Evolutionary conservation across 169 alveolate genomes (phyloP), one percentile per base, ranked within the genome.

Genomic region (Plasmodium berghei): DNA sequence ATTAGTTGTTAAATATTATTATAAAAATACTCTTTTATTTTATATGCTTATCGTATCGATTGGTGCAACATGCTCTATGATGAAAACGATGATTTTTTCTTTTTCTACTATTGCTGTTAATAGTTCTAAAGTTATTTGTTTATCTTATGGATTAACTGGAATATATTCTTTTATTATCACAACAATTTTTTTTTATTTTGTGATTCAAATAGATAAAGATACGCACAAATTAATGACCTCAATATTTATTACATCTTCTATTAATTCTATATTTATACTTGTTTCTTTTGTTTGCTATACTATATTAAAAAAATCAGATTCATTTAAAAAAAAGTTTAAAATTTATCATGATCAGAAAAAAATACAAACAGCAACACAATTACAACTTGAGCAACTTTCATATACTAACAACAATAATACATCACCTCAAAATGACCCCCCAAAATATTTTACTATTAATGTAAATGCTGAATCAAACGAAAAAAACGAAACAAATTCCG

Each of bases 141-240:
- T 80, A 46, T 80, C 90, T 12, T 80, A 80, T 56, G 90, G 90
- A 40, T 18, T 80, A 61, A 80, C 90, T 46, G 90, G 90, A 20
- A 80, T 80, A 56, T 80, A 80, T 12, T 80, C 83, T 28, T 54
- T 80, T 52, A 40, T 66, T 18, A 49, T 80, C 18, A 80, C 83
- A 1, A 20, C 90, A 0, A 66, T 71, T 5, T 80, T 80, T 80
- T 80, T 66, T 18, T 80, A 80, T 80, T 80, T 54, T 80, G n/a
- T 80, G n/a, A 48, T 54, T 54, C 55, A 40, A 42, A 67, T 80
- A 18, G 62, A 80, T 20, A 55, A 80, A 67, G 72, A 67, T 28
- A 48, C 55, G 20, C 10, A 67, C 10, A 80, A 80, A 42, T 48
- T 80, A 16, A 24, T 52, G 46, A 49, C 12, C 16, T 80, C 90